These are phyloP conservation scores for Chrysanthemum seticuspe DNA, from an alignment of 129 eudicot species.

Conservation along the genomic window DNA sequence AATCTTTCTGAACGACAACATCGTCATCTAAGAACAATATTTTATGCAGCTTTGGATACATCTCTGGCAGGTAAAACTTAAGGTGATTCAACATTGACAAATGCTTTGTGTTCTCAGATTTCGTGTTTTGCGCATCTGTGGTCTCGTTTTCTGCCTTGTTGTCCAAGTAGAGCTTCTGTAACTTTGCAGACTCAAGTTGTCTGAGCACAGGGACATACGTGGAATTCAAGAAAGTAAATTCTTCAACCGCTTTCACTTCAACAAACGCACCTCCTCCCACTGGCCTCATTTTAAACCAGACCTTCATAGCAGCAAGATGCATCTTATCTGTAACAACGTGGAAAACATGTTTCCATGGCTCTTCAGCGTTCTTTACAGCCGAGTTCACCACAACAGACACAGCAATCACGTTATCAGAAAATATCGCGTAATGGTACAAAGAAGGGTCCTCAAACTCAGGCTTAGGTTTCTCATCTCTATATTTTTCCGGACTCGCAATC, in stretches of 20 bases:
- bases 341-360: constrained; percentile 87
- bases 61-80: constrained; percentile 77
- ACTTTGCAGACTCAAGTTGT: constrained; percentile 58
- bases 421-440: constrained; percentile 83
- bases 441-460: constrained; percentile 85
- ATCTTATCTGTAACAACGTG: constrained; percentile 84
- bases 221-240: constrained; percentile 62
- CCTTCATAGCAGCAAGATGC: constrained; percentile 90
- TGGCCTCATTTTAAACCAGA: constrained; percentile 90
- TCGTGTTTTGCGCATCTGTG: constrained; percentile 54
- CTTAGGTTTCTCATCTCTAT: constrained; percentile 70
- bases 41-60: constrained; percentile 77
- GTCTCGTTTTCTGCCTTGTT: constrained; percentile 67
- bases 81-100: constrained; percentile 73
- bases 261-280: constrained; percentile 76
- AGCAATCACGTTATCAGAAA: constrained; percentile 92
- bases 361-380: constrained; percentile 68
- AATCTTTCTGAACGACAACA: constrained; percentile 90
- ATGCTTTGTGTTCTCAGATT: constrained; percentile 57
- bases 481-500: constrained; percentile 78
- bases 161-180: constrained; percentile 59
- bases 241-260: constrained; percentile 73
- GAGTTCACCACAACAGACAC: constrained; percentile 92
- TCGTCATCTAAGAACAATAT: constrained; percentile 78
- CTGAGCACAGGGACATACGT: constrained; percentile 78